phyloP scores from a whole-genome alignment of 805 yeast genomes.

The Candida tallmaniae region DNA sequence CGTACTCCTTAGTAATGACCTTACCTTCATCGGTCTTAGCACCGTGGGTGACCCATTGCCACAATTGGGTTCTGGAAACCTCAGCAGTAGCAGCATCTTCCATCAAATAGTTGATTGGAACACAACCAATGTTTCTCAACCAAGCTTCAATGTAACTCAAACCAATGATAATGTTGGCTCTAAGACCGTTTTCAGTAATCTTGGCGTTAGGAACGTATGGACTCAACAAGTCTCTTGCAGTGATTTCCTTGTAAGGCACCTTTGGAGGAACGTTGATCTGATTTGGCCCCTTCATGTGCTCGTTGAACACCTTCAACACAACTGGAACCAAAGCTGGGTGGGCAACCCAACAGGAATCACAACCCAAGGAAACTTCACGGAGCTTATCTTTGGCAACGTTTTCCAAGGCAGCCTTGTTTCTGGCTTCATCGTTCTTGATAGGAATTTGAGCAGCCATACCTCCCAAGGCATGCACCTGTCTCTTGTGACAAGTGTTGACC shows the following conservation, averaged over 20 bases:
- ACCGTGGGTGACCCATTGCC: slow-evolving; percentile 79
- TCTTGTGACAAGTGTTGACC: slow-evolving; percentile 68
- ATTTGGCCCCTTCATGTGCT: slow-evolving; percentile 79
- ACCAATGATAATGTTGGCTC: slow-evolving; percentile 70
- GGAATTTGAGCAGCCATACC: slow-evolving; percentile 91
- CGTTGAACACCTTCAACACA: slow-evolving; percentile 67
- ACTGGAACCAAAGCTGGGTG: slow-evolving; percentile 78
- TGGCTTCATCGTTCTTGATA: slow-evolving; percentile 62
- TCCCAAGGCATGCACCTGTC: slow-evolving; percentile 85
- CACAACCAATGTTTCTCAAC: slow-evolving; percentile 82
- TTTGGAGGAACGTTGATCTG: slow-evolving; percentile 56
- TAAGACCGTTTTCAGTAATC: slow-evolving; percentile 67
- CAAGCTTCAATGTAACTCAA: slow-evolving; percentile 80
- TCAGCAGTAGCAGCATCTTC: slow-evolving; percentile 91
- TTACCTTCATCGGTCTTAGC: slow-evolving; percentile 57
- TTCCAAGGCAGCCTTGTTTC: slow-evolving; percentile 63
- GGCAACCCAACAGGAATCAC: slow-evolving; percentile 89
- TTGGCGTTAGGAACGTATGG: slow-evolving; percentile 60
- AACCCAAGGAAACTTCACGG: slow-evolving; percentile 73
- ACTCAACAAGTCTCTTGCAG: slow-evolving; percentile 56
- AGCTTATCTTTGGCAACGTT: slow-evolving; percentile 72
- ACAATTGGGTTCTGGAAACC: slow-evolving; percentile 76
- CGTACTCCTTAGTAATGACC: slow-evolving; percentile 55
- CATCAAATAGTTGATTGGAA: slow-evolving; percentile 80
- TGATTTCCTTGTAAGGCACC: slow-evolving; percentile 48